Conservation (phyloP, 2,329 filamentous ascomycete genomes). For the Exophiala calicioides region DNA sequence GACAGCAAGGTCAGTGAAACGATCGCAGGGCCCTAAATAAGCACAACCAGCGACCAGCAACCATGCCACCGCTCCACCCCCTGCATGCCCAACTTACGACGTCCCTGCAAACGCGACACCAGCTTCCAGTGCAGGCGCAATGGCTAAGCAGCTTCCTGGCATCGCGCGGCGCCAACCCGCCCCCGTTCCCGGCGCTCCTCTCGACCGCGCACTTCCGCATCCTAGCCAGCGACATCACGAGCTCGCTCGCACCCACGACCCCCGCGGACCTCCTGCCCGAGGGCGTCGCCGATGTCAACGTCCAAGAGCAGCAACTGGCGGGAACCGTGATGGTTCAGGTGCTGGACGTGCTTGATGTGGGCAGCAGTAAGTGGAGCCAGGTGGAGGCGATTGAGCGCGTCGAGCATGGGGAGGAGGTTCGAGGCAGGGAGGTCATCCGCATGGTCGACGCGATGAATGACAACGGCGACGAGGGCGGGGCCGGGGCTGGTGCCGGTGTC, state of each 20-base stretch:
- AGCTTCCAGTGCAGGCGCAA: slow-evolving; percentile 31
- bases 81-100: slow-evolving; percentile 21
- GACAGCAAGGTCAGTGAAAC: no score
- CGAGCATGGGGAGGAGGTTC: slow-evolving; percentile 53
- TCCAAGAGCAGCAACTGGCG: slow-evolving; percentile 58
- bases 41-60: background rate
- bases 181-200: slow-evolving; percentile 66
- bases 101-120: slow-evolving; percentile 24
- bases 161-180: slow-evolving; percentile 54
- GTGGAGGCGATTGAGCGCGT: slow-evolving; percentile 68
- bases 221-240: slow-evolving; percentile 73
- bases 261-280: slow-evolving; percentile 57
- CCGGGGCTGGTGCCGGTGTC: slow-evolving; percentile 14
- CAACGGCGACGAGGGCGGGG: slow-evolving; percentile 35
- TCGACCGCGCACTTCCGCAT: slow-evolving; percentile 81
- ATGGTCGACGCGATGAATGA: slow-evolving; percentile 60
- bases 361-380: slow-evolving; percentile 79
- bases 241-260: slow-evolving; percentile 50
- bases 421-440: slow-evolving; percentile 78
- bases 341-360: slow-evolving; percentile 81
- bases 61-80: slow-evolving; percentile 12
- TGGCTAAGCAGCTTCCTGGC: slow-evolving; percentile 57
- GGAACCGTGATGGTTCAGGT: slow-evolving; percentile 75
- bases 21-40: no score
- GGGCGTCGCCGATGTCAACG: slow-evolving; percentile 55